Conservation (phyloP, 805 yeast genomes). For the Candida germanica region DNA sequence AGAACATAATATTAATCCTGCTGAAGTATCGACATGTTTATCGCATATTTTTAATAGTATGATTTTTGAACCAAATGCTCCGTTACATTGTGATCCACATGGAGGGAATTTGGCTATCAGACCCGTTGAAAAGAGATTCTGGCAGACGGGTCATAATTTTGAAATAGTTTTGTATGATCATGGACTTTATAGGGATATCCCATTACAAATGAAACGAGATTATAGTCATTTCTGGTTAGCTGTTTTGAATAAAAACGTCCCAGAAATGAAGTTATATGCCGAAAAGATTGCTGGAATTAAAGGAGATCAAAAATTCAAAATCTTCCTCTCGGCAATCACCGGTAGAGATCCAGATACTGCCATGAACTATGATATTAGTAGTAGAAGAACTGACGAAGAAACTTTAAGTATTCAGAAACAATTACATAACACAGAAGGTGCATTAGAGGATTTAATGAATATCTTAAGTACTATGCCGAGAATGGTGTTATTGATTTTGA, state of each 20-base stretch:
- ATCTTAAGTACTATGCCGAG: conserved; percentile 79
- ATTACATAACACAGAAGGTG: conserved; percentile 53
- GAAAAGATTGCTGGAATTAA: conserved; percentile 71
- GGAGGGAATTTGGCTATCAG: conserved; percentile 93
- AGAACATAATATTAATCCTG: conserved; percentile 60
- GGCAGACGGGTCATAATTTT: conserved; percentile 61
- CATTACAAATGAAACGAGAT: conserved; percentile 69
- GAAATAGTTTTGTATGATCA: conserved; percentile 93
- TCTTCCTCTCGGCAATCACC: conserved; percentile 91
- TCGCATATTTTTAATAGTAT: conserved; percentile 90
- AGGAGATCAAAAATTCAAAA: conserved; percentile 69
- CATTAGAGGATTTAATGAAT: conserved; percentile 73
- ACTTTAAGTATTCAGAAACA: conserved; percentile 62
- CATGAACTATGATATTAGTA: conserved; percentile 54
- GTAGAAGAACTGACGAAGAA: conserved; percentile 59
- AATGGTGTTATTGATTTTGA: conserved; percentile 78
- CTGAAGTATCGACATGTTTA: conserved; percentile 78
- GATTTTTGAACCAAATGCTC: conserved; percentile 92
- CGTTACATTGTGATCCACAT: conserved; percentile 97
- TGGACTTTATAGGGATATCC: conserved; percentile 85
- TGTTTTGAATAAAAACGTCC: conserved; percentile 65
- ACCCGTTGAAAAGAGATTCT: conserved; percentile 16
- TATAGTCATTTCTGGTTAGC: conserved; percentile 95
- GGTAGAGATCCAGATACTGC: conserved; percentile 87
- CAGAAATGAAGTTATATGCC: conserved; percentile 70